These are phyloP conservation scores for Tanozyma kutaoensis DNA, from an alignment of 805 yeast genomes.

Conservation along the genomic window DNA sequence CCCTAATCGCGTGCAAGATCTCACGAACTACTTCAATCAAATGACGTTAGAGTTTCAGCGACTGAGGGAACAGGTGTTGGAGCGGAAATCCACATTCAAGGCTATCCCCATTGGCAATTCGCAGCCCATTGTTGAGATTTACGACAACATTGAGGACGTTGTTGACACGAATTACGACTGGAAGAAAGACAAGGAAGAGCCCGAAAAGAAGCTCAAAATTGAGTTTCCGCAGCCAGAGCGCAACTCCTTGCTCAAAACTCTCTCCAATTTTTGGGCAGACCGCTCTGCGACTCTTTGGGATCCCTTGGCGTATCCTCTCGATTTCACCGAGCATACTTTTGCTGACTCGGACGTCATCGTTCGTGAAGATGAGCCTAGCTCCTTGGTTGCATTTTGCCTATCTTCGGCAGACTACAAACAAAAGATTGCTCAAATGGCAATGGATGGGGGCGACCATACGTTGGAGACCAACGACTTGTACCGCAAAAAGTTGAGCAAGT, in stretches of 20 bases:
- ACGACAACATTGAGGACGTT: slow-evolving; percentile 79
- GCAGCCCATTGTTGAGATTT: slow-evolving; percentile 84
- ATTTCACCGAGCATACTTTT: slow-evolving; percentile 76
- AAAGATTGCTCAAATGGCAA: slow-evolving; percentile 33
- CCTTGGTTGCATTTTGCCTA: slow-evolving; percentile 84
- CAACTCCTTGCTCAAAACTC: slow-evolving; percentile 65
- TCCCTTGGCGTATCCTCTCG: slow-evolving; percentile 74
- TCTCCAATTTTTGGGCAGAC: slow-evolving; percentile 95
- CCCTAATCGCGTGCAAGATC: slow-evolving; percentile 36
- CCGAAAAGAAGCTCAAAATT: slow-evolving; percentile 3
- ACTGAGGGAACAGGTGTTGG: slow-evolving; percentile 68
- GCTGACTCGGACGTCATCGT: slow-evolving; percentile 89
- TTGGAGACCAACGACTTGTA: slow-evolving; percentile 14
- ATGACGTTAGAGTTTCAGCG: slow-evolving; percentile 79
- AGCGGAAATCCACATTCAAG: slow-evolving; percentile 44
- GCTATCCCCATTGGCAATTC: slow-evolving; percentile 63
- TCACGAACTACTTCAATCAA: slow-evolving; percentile 57
- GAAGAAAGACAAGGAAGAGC: slow-evolving; percentile 1
- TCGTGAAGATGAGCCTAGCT: slow-evolving; percentile 93
- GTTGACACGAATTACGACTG: slow-evolving; percentile 33
- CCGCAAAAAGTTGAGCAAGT: slow-evolving; percentile 20
- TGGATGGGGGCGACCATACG: slow-evolving; percentile 5
- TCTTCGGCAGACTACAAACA: slow-evolving; percentile 72
- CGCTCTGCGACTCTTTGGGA: slow-evolving; percentile 93
- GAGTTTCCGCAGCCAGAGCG: slow-evolving; percentile 42